phyloP scores from a whole-genome alignment of 2,329 filamentous ascomycete species.

The Penicillium sp. region DNA sequence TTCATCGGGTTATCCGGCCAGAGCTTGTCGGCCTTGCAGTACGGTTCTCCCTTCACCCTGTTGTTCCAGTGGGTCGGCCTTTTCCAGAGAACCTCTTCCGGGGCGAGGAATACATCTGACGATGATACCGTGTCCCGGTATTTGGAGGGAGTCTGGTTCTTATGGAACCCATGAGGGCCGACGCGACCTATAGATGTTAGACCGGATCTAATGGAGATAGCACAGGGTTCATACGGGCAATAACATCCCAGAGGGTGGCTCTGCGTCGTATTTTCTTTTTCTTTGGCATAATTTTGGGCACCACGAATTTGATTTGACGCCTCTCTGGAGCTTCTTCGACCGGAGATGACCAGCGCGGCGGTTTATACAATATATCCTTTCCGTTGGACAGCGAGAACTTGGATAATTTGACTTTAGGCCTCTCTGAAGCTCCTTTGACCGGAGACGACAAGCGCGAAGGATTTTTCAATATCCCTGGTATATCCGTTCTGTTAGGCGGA shows the following conservation, averaged over 20 bases:
- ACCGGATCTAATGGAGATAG: neutral
- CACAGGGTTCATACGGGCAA: conserved; percentile 45
- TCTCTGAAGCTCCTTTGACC: neutral
- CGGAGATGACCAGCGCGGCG: neutral
- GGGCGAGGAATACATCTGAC: conserved; percentile 41
- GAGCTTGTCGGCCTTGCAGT: conserved; percentile 47
- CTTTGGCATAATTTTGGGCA: conserved; percentile 7
- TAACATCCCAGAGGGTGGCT: conserved; percentile 54
- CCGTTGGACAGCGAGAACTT: too few relatives aligned
- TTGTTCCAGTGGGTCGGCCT: conserved; percentile 47
- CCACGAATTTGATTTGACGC: neutral
- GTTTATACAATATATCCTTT: neutral
- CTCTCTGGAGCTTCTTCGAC: neutral
- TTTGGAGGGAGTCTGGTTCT: conserved; percentile 22
- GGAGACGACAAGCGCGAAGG: neutral
- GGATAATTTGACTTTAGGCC: neutral
- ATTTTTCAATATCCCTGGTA: neutral
- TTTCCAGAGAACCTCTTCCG: conserved; percentile 57
- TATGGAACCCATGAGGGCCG: conserved; percentile 35
- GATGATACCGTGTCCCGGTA: conserved; percentile 35
- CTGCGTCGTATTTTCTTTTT: conserved; percentile 26
- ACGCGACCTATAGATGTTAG: conserved; percentile 43
- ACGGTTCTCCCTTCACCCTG: conserved; percentile 52
- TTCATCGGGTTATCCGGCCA: conserved; percentile 26
- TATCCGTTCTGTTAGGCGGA: neutral